These are phyloP conservation scores for Mucor saturninus DNA, from an alignment of 371 early-diverging fungal species.

Conservation along the genomic window DNA sequence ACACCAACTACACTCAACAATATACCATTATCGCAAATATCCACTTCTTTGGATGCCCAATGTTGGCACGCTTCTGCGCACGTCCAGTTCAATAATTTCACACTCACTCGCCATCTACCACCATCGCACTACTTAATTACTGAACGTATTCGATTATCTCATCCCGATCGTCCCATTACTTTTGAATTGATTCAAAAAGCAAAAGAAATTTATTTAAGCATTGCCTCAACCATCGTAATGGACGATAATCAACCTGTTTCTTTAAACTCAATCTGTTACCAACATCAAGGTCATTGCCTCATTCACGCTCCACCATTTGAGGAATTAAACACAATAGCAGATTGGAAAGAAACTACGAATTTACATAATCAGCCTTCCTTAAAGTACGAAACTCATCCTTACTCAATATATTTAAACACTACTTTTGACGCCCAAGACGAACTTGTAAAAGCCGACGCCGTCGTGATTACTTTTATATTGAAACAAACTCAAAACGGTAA, in stretches of 20 bases:
- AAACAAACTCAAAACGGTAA: conserved; percentile 19
- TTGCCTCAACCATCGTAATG: conserved; percentile 27
- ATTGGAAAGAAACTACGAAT: conserved; percentile 27
- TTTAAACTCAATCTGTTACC: conserved; percentile 30
- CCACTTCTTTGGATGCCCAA: conserved; percentile 31
- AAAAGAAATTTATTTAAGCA: conserved; percentile 23
- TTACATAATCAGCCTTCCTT: conserved; percentile 19
- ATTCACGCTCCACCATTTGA: conserved; percentile 54
- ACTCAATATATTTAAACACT: conserved; percentile 54
- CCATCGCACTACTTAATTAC: conserved; percentile 26
- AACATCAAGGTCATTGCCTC: conserved; percentile 46
- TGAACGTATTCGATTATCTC: conserved; percentile 42
- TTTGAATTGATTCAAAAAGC: conserved; percentile 34
- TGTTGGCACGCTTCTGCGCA: conserved; percentile 47
- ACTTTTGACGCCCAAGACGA: conserved; percentile 30
- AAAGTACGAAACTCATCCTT: conserved; percentile 39
- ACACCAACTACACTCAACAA: conserved; percentile 18
- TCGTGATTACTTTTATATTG: conserved; percentile 38
- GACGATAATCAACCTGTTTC: conserved; percentile 27
- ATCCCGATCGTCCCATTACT: conserved; percentile 26
- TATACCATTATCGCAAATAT: conserved; percentile 26
- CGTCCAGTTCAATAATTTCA: conserved; percentile 31
- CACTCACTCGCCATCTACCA: conserved; percentile 9
- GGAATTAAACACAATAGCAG: conserved; percentile 34
- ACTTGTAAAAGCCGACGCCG: conserved; percentile 50